Evolutionary conservation across 2,329 filamentous ascomycete genomes (phyloP).

Genomic region (Diaporthe citrichinensis): DNA sequence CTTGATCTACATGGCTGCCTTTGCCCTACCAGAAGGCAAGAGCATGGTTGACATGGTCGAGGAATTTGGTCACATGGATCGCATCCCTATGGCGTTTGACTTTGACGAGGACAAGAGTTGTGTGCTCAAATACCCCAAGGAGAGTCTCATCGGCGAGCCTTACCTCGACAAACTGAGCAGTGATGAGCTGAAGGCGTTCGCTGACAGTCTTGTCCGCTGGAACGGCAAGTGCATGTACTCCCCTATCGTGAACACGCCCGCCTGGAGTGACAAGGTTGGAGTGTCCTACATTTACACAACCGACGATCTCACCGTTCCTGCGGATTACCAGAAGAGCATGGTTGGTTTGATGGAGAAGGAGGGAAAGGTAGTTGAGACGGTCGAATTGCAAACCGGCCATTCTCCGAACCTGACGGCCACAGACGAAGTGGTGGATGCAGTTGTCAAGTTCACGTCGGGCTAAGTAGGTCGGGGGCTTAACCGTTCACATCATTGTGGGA

Average conservation of each 20-base stretch:
- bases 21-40: conserved; percentile 23
- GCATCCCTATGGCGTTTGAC: neutral
- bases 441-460: neutral
- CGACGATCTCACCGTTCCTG: conserved; percentile 31
- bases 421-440: conserved; percentile 34
- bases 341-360: conserved; percentile 23
- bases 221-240: conserved; percentile 27
- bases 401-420: conserved; percentile 33
- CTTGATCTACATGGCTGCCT: conserved; percentile 45
- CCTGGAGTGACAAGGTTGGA: conserved; percentile 26
- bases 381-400: conserved; percentile 38
- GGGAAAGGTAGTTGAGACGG: conserved; percentile 22
- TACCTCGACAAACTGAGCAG: neutral
- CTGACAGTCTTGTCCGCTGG: neutral
- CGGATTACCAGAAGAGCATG: conserved; percentile 38
- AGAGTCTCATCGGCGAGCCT: neutral
- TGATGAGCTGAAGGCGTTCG: neutral
- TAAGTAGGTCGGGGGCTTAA: neutral
- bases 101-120: conserved; percentile 30
- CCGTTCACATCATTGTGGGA: too few species aligned
- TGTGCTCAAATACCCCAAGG: conserved; percentile 13
- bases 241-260: neutral
- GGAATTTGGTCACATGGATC: conserved; percentile 19
- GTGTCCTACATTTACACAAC: conserved; percentile 33
- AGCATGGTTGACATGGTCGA: conserved; percentile 27